Evolutionary conservation across 176 grass and related monocot species (phyloP).

Genomic region (Bothriochloa decipiens): DNA sequence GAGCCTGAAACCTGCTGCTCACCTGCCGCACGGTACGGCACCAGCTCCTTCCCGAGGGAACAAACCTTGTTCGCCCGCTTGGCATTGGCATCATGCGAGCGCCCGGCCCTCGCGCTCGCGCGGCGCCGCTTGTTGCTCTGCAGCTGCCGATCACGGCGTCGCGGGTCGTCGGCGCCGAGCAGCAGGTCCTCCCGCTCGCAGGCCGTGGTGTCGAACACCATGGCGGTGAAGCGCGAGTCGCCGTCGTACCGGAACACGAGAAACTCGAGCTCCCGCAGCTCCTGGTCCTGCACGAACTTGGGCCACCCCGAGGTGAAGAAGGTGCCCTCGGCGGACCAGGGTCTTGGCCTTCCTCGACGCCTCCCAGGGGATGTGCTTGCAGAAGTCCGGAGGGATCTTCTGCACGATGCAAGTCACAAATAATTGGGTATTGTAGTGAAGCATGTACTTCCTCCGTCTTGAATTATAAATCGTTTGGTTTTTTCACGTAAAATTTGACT

Average conservation of each 20-base stretch:
- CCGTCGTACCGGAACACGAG: constrained; percentile 75
- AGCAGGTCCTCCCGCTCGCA: constrained; percentile 69
- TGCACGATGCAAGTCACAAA: constrained; percentile 31
- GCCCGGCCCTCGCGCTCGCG: not conserved
- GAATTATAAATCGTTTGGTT: too few species aligned
- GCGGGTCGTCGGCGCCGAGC: not conserved
- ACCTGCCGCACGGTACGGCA: constrained; percentile 31
- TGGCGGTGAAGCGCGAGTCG: constrained; percentile 59
- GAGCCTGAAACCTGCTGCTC: not conserved
- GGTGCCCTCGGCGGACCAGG: constrained; percentile 49
- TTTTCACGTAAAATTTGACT: too few species aligned
- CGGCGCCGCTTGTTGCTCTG: constrained; percentile 39
- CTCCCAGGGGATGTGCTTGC: constrained; percentile 69
- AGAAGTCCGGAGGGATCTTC: constrained; percentile 84
- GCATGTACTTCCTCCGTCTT: too few species aligned
- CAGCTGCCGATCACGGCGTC: not conserved
- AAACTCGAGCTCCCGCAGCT: constrained; percentile 71
- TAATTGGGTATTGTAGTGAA: too few species aligned
- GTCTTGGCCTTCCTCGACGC: constrained; percentile 42
- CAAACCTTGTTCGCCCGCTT: constrained; percentile 8
- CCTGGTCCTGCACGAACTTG: constrained; percentile 71
- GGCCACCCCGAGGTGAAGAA: constrained; percentile 76
- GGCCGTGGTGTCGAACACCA: constrained; percentile 71
- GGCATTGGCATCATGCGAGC: not conserved
- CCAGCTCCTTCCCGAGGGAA: constrained; percentile 48